phyloP scores from a whole-genome alignment of 1,284 basidiomycete species.

The Trametes versicolor region DNA sequence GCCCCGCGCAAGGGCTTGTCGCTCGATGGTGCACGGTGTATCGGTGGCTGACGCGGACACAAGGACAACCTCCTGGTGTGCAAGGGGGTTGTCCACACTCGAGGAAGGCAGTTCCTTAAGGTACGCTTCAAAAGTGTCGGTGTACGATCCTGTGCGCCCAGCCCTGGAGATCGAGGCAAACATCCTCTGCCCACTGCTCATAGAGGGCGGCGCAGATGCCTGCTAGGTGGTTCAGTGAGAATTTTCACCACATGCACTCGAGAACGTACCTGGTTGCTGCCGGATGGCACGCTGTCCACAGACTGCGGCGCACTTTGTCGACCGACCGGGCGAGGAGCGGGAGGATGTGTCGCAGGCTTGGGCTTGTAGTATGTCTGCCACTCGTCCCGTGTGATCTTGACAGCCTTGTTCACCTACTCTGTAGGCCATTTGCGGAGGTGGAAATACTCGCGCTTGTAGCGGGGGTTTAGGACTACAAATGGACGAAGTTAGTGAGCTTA shows the following conservation, averaged over 20 bases:
- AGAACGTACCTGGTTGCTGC: no score
- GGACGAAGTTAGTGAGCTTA: not conserved
- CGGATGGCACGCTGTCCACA: no score
- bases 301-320: no score
- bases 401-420: not conserved
- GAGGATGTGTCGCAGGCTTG: not conserved
- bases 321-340: no score
- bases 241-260: no score
- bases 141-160: no score
- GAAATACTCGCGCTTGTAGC: not conserved
- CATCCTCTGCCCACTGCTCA: no score
- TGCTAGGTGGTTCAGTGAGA: no score
- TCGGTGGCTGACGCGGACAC: not conserved
- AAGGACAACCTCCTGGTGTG: not conserved
- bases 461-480: not conserved
- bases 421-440: not conserved
- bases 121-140: not conserved
- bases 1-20: not conserved
- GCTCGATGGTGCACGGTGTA: not conserved
- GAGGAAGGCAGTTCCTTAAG: not conserved
- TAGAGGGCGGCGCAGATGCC: no score
- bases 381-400: not conserved
- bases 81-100: not conserved
- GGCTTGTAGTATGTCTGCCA: not conserved
- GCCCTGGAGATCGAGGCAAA: no score